phyloP scores from a whole-genome alignment of 1,139 yeast genomes.

The Suzukiozyma palmioleophila region DNA sequence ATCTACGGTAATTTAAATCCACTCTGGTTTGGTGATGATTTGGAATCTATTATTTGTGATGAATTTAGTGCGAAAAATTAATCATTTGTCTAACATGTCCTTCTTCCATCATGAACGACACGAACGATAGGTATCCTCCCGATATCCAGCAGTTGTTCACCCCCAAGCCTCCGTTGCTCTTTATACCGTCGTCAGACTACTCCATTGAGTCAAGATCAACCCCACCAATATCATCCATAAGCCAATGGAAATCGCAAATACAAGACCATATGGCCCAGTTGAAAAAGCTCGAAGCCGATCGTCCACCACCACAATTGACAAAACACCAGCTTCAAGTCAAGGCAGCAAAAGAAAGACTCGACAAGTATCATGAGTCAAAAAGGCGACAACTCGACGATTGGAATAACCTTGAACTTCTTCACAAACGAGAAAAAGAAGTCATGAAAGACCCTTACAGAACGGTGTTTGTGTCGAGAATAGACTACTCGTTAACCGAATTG shows the following conservation, averaged over 20 bases:
- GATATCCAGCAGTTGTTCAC: constrained; percentile 62
- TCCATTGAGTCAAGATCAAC: constrained; percentile 51
- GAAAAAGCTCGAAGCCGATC: constrained; percentile 7
- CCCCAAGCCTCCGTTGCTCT: constrained; percentile 65
- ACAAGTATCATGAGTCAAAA: constrained; percentile 27
- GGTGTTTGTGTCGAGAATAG: constrained; percentile 69
- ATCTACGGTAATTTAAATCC: background rate
- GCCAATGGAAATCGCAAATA: constrained; percentile 30
- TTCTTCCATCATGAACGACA: background rate
- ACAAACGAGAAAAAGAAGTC: constrained; percentile 51
- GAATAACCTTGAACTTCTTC: constrained; percentile 49
- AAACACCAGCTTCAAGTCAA: constrained; percentile 10
- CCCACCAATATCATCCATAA: constrained; percentile 47
- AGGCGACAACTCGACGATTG: constrained; percentile 36
- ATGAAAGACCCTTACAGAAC: constrained; percentile 72
- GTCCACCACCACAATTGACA: constrained; percentile 5
- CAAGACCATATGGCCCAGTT: constrained; percentile 27
- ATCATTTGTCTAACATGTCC: too few relatives aligned
- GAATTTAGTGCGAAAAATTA: too few relatives aligned
- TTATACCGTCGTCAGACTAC: constrained; percentile 50
- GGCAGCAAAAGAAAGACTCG: constrained; percentile 14
- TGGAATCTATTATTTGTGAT: background rate
- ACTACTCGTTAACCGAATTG: constrained; percentile 61
- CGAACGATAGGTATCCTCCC: constrained; percentile 53
- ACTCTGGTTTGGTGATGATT: background rate